Conservation (phyloP, 2,329 filamentous ascomycete species). For the Fusarium odoratissimum region DNA sequence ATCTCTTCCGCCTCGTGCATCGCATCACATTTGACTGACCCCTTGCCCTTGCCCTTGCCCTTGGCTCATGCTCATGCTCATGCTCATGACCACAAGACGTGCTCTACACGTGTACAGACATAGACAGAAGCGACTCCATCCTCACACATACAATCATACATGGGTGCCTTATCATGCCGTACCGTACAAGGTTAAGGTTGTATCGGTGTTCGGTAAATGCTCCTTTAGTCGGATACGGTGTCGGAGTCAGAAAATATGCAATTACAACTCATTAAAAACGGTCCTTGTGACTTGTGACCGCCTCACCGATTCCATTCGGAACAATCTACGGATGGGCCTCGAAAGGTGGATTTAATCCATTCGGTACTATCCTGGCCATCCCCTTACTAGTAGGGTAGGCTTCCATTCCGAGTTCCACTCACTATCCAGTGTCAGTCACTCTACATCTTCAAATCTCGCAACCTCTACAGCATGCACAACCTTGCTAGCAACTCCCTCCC, state of each 20-base stretch:
- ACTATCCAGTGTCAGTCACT: conserved; percentile 19
- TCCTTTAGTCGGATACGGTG: conserved; percentile 1
- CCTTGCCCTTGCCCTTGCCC: not conserved
- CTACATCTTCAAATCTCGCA: conserved; percentile 40
- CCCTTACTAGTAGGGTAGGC: conserved; percentile 15
- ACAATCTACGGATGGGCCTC: conserved; percentile 3
- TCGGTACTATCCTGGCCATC: conserved; percentile 11
- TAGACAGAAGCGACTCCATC: conserved; percentile 15
- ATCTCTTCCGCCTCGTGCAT: conserved; percentile 16
- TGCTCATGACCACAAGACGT: conserved; percentile 14
- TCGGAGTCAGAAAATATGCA: conserved; percentile 18
- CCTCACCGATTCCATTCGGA: conserved; percentile 29
- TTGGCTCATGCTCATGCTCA: conserved; percentile 9
- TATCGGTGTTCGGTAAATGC: conserved; percentile 5
- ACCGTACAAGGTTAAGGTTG: not conserved
- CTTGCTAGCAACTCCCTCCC: conserved; percentile 7
- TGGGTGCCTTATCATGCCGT: conserved; percentile 19
- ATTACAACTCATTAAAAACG: conserved; percentile 32
- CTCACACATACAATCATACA: conserved; percentile 4
- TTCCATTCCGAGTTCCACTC: conserved; percentile 38
- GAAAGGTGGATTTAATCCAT: conserved; percentile 21
- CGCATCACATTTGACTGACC: not conserved
- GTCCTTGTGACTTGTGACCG: conserved; percentile 27
- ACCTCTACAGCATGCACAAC: conserved; percentile 39
- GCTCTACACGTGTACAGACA: conserved; percentile 25